Evolutionary conservation across 2,329 filamentous ascomycete genomes (phyloP).

Genomic region (Aspergillus flavus): DNA sequence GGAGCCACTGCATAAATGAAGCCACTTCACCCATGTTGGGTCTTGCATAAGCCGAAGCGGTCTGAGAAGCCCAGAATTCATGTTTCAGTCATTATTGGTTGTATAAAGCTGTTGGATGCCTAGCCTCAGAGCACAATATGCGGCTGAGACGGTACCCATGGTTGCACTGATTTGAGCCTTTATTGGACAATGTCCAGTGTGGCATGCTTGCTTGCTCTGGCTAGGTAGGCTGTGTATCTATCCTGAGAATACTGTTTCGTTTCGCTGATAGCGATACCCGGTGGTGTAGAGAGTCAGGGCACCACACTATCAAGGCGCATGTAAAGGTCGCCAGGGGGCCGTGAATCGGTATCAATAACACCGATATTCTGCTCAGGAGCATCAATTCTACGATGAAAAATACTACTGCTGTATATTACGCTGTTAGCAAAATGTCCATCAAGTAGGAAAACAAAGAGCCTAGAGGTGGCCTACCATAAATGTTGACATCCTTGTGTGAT

Average conservation of each 20-base stretch:
- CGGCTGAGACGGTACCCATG: not conserved
- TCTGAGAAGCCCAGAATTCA: not conserved
- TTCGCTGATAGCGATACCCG: not conserved
- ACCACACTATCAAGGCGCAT: not conserved
- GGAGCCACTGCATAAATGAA: not conserved
- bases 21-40: not conserved
- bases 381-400: not conserved
- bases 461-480: not conserved
- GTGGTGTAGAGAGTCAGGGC: not conserved
- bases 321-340: too few species aligned
- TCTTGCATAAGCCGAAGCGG: not conserved
- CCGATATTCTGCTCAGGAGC: too few species aligned
- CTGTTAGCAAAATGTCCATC: not conserved
- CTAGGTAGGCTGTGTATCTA: not conserved
- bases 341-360: too few species aligned
- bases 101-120: not conserved
- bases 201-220: not conserved
- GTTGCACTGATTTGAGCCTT: not conserved
- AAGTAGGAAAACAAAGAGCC: not conserved
- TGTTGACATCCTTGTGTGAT: not conserved
- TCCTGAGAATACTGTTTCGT: not conserved
- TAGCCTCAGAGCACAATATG: not conserved
- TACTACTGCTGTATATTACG: not conserved
- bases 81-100: not conserved
- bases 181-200: not conserved